Base-by-base conservation (phyloP, 1,284 basidiomycete species). In the Hymenochaete sp. region DNA sequence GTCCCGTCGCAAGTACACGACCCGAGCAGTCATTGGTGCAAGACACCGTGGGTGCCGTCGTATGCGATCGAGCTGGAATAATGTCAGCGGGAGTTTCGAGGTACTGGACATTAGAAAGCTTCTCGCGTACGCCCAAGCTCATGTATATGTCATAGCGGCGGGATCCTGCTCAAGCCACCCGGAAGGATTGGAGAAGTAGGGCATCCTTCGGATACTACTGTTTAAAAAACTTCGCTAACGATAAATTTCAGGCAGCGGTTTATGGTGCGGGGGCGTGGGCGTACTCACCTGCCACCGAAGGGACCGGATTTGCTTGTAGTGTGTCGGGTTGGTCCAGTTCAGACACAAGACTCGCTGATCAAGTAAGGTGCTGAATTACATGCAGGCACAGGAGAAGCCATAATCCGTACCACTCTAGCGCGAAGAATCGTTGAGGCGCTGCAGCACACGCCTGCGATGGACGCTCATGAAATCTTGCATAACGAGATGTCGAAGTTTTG, bases 1-100 rank as follows among this genome's bases (percentile, higher is more conserved):
- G 5, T 35, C 21, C 32, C 21, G 5, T 35, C n/a, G n/a, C n/a
- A n/a, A n/a, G n/a, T n/a, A n/a, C n/a, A n/a, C n/a, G n/a, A n/a
- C n/a, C 21, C 10, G 29, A 43, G 10, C 4, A 13, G 29, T 39
- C 48, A 11, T 44, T 54, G 10, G 41, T 44, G 14, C 80, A 86
- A 56, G 84, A 88, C 57, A 88, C 84, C 0, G 85, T 88, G 3
- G 84, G 84, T 16, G 82, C 82, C 13, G 66, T 85, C 31, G 73
- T 66, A 10, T 75, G 70, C 59, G 67, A 72, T 49, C 45, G 52
- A 2, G 56, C 56, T 0, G 69, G 66, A 3, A 64, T 66, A 14
- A 55, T 78, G 43, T 76, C 81, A 14, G 77, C 82, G 18, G 84
- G 83, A 3, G 84, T 87, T 21, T 88, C 85, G 16, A 85, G 82